phyloP scores from a whole-genome alignment of 2,329 filamentous ascomycete species.

The Hypoxylon sp. region DNA sequence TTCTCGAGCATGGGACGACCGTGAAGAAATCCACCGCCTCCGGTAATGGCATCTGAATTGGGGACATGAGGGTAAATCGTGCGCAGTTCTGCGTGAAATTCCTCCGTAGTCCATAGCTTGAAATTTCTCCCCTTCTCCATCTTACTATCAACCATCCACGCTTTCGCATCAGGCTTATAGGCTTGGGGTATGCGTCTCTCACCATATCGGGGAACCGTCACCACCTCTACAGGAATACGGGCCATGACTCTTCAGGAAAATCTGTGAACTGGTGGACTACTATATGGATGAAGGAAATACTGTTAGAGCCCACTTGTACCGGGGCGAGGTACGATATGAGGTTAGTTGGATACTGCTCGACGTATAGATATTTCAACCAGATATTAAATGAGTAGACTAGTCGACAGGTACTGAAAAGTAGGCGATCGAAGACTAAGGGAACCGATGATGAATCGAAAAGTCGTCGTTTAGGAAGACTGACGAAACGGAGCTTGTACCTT shows the following conservation, averaged over 20 bases:
- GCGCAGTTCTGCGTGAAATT: not conserved
- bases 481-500: not conserved
- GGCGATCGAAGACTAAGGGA: not conserved
- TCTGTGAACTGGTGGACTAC: not conserved
- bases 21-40: not conserved
- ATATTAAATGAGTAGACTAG: not conserved
- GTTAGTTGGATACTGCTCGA: not conserved
- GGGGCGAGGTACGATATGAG: not conserved
- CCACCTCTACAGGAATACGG: not conserved
- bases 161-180: not conserved
- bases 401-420: not conserved
- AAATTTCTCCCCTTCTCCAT: not conserved
- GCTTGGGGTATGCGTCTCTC: not conserved
- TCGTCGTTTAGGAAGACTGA: not conserved
- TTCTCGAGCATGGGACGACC: constrained; percentile 1
- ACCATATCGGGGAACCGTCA: not conserved
- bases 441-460: not conserved
- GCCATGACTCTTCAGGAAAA: not conserved
- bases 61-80: not conserved
- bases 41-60: not conserved
- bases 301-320: not conserved
- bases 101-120: not conserved
- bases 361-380: not conserved
- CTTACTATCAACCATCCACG: not conserved
- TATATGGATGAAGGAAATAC: not conserved